Evolutionary conservation across 2,329 filamentous ascomycete species (phyloP), one percentile per base, ranked within the genome.

Genomic region (Teratosphaeria zuluensis): DNA sequence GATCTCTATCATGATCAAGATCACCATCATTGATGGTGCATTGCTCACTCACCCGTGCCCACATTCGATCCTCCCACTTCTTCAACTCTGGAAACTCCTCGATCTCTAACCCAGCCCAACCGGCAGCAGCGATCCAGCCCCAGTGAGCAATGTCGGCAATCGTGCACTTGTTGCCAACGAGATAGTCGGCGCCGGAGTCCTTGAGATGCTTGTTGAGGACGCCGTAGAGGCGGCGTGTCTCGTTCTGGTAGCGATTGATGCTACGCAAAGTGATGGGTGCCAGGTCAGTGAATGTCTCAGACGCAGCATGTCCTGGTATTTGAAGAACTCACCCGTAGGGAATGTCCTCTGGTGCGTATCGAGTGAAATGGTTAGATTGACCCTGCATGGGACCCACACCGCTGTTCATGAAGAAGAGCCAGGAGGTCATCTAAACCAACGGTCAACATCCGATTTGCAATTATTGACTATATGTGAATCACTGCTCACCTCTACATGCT

Each of bases 331-430:
- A 42, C 35, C 35, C 90, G 71, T 96, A 95, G 68, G 86, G 79
- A 67, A 95, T 92, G 71, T 82, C 84, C 71, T 92, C 87, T 2
- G 89, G 88, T 0, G 90, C 90, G 68, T 95, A 95, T 58, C 89
- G 83, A 54, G 77, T 78, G 74, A 95, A 95, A 75, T 95, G 90
- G 73, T 94, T 91, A 56, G 89, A 82, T 73, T 95, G 89, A 52
- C 72, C 66, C 63, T 70, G 63, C 63, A 67, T 68, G 11, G 68
- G 70, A 24, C 63, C 65, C 4, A 71, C 65, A 19, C 89, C 89
- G 2, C 85, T 87, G 75, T 92, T 92, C 74, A 92, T 85, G 80
- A 76, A 78, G 68, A 78, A 79, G 32, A 85, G 70, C 89, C 90
- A 96, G 75, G 84, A 92, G 69, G 84, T 89, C 70, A 84, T 81